Base-by-base conservation (phyloP, 305 asterid species). In the Striga hermonthica region DNA sequence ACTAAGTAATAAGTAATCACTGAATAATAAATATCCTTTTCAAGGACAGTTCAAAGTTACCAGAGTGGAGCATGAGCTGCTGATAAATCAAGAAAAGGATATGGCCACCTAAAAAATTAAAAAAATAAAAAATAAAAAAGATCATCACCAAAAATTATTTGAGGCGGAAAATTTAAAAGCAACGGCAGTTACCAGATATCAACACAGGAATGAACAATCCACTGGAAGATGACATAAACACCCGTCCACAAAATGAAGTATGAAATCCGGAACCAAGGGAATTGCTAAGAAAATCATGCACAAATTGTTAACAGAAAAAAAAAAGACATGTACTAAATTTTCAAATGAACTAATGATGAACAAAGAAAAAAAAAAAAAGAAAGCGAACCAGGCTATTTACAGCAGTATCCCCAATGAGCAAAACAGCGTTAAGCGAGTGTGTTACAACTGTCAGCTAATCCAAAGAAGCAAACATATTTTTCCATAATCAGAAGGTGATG, bases 31-130 rank as follows among this genome's bases (percentile, higher is more conserved):
- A 22, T 22, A 22, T 22, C 31, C 31, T 22, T 22, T 22, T 22
- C 31, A 22, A 22, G 31, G 31, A 22, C 31, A 22, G 31, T 22
- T 22, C 31, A 35, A 57, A 57, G 95, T 61, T 77, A 90, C 98
- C 97, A 92, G 15, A 82, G 6, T 15, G 97, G 90, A 70, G 96
- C 80, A 65, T 70, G 71, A 43, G 70, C 36, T 11, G 31, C 16
- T 47, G 96, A 83, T 69, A 93, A 69, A 72, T 93, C 96, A 71
- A 93, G 95, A 76, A 88, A 81, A 52, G 99, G 99, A 80, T 93
- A 93, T 3, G 99, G 97, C 97, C 99, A 93, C 98, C 98, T 93
- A 75, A 72, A 79, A 74, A 13, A 69, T 44, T 60, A 61, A 11
- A 50, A 10, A 72, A 22, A 8, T 28, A 76, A 8, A 49, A 49